Evolutionary conservation across 306 rosid genomes (phyloP).

Genomic region (Castanospermum australe): DNA sequence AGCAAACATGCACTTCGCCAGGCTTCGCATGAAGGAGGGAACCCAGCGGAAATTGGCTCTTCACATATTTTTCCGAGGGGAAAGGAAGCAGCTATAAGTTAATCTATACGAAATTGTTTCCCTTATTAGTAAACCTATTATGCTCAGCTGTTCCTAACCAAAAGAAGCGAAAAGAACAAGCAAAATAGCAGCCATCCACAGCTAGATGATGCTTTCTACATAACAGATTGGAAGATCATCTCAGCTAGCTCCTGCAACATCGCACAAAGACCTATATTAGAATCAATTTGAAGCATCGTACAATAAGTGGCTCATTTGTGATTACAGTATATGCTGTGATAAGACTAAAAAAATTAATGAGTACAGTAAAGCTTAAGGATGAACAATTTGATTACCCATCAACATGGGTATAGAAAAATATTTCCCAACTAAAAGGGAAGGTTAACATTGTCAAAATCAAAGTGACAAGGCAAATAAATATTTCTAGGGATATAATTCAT

Average conservation of each 20-base stretch:
- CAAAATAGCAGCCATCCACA: neutral
- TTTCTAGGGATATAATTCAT: neutral
- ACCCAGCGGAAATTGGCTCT: neutral
- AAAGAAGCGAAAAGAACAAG: no score
- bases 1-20: neutral
- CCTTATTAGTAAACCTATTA: no score
- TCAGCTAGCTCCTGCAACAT: slow-evolving; percentile 93
- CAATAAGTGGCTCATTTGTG: no score
- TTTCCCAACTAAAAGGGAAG: no score
- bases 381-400: neutral
- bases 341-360: no score
- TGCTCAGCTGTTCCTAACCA: slow-evolving; percentile 1
- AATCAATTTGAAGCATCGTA: no score
- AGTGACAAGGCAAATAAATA: no score
- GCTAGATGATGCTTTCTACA: slow-evolving; percentile 41
- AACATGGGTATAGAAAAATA: neutral
- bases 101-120: no score
- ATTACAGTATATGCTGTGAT: no score
- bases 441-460: no score
- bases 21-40: neutral
- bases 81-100: no score
- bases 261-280: no score
- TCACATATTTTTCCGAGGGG: neutral
- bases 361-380: neutral
- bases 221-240: slow-evolving; percentile 79